Base-by-base conservation (phyloP, 2,329 filamentous ascomycete genomes). In the Aspergillus latus region DNA sequence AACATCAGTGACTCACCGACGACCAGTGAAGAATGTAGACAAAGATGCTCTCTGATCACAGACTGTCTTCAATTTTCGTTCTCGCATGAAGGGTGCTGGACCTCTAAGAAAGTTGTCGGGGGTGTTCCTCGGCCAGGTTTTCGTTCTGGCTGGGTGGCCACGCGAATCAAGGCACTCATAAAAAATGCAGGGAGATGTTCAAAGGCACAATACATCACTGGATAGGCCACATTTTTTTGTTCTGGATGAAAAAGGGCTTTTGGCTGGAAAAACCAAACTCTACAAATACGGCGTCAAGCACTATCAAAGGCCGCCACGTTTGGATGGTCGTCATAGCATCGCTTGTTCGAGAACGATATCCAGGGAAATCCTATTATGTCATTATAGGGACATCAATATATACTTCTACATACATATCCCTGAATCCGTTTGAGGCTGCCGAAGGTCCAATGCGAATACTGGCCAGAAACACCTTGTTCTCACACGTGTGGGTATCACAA, bases 21-120 rank as follows among this genome's bases (percentile, higher is more conserved):
- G 54, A 8, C 49, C 52, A 1, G 16, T 10, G 60, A 63, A 8
- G 61, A 57, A n/a, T 69, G 67, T 47, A 61, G 60, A 4, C 59
- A 59, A n/a, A 61, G 61, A 9, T 70, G 67, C 29, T 53, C 54
- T 21, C 54, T 59, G 40, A 64, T 67, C 13, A 36, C 51, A 1
- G 62, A 64, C 9, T 70, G 66, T 45, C 55, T 70, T 30, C 67
- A 69, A 44, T 69, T 64, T 29, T 64, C 64, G 1, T 68, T 61
- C 34, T 59, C 62, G 9, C 52, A 62, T n/a, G 46, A 42, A 2
- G 53, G 62, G 13, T 62, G 37, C 50, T 50, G 29, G 21, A 58
- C n/a, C 59, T 64, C 62, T 59, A 63, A 26, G 49, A 66, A 40
- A 51, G 63, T 63, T 62, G 34, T 62, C 48, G 8, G 66, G 59